Evolutionary conservation across 176 grass and related monocot species (phyloP).

Genomic region (Oryza nivara): DNA sequence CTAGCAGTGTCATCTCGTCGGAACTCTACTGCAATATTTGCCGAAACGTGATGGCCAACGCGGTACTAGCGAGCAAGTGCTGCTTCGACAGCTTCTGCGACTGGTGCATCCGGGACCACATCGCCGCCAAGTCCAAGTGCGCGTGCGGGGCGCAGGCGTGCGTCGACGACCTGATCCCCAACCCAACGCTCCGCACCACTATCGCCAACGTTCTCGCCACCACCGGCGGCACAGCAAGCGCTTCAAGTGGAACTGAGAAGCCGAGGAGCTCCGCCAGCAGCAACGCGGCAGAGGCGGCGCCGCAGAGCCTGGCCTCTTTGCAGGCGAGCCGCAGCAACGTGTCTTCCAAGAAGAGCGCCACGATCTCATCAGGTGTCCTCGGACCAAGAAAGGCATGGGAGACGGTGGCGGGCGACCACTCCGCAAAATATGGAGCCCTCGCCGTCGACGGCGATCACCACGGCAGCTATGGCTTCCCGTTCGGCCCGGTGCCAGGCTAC

Average conservation of each 20-base stretch:
- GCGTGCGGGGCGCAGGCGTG: slow-evolving; percentile 6
- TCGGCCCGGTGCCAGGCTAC: slow-evolving; percentile 12
- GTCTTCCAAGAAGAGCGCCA: neutral
- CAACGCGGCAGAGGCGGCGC: neutral
- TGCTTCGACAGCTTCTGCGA: slow-evolving; percentile 47
- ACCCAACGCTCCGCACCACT: neutral
- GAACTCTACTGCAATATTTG: slow-evolving; percentile 42
- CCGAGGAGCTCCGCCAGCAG: slow-evolving; percentile 26
- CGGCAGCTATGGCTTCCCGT: neutral
- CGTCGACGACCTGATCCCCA: slow-evolving; percentile 38
- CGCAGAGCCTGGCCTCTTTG: neutral
- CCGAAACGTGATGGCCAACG: slow-evolving; percentile 31
- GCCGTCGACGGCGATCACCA: neutral
- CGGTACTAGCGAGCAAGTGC: slow-evolving; percentile 35
- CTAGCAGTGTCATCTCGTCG: slow-evolving; percentile 2
- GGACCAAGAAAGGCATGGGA: neutral
- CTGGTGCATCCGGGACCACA: slow-evolving; percentile 19
- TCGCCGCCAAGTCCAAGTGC: slow-evolving; percentile 16
- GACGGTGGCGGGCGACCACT: neutral
- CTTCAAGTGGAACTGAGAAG: neutral
- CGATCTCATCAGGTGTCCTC: neutral
- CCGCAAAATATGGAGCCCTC: neutral
- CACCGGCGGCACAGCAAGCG: neutral
- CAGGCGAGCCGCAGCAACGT: neutral
- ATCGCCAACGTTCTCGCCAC: slow-evolving; percentile 19